Percentiles rank a stretch among this genome's conserved stretches.
phyloP scores from a whole-genome alignment of 352 stramenopile species.

The Globisporangium uncinulatum region DNA sequence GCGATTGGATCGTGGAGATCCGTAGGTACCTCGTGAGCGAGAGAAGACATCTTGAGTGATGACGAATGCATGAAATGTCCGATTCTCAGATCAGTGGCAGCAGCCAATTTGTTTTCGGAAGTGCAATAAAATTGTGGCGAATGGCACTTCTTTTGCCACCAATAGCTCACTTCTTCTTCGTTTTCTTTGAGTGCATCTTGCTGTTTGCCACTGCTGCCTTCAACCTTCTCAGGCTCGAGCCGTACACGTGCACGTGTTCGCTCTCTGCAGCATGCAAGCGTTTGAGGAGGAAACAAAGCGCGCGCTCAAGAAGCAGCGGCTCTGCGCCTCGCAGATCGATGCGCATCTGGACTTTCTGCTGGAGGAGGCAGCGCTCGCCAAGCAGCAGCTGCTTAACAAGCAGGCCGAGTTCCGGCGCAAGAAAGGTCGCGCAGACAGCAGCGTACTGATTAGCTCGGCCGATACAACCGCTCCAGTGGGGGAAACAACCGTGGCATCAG shows the following conservation, averaged over 20 bases:
- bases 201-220: neutral
- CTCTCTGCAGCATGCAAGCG: slow-evolving; percentile 33
- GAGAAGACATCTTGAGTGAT: neutral
- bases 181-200: neutral
- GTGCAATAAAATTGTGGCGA: neutral
- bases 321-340: slow-evolving; percentile 56
- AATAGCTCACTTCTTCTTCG: neutral
- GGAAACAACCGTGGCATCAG: neutral
- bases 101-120: neutral
- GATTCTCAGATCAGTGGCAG: neutral
- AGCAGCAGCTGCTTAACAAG: slow-evolving; percentile 48
- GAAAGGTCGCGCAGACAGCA: slow-evolving; percentile 24
- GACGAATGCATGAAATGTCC: neutral
- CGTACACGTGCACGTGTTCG: neutral
- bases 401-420: slow-evolving; percentile 60
- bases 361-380: slow-evolving; percentile 49
- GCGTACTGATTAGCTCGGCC: neutral
- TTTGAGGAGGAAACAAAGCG: slow-evolving; percentile 53
- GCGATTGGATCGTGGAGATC: neutral
- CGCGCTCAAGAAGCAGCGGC: slow-evolving; percentile 69
- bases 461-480: slow-evolving; percentile 8
- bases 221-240: neutral
- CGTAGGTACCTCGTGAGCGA: neutral
- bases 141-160: neutral
- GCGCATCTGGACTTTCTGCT: slow-evolving; percentile 57